Percentiles rank a stretch among this genome's conserved stretches.
Conservation (phyloP, 805 yeast genomes). For the Zygoascus flipseniorum region DNA sequence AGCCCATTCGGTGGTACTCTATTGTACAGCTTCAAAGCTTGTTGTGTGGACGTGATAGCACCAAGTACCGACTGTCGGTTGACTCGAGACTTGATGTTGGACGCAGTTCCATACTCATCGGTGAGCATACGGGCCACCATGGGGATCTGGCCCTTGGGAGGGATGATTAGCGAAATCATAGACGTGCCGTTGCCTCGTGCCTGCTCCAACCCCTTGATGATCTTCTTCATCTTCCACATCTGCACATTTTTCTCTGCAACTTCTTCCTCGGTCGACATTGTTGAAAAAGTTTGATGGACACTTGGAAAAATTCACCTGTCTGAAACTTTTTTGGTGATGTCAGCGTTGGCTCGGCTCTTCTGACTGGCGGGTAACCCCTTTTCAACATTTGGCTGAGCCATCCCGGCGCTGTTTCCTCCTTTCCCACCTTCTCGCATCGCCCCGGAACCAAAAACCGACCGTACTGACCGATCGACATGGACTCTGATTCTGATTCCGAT, state of each 20-base stretch:
- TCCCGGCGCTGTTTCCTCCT: not conserved
- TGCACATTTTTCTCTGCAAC: slow-evolving; percentile 79
- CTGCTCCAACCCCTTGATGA: slow-evolving; percentile 73
- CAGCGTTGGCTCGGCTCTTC: not conserved
- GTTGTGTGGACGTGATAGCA: slow-evolving; percentile 98
- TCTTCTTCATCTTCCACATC: slow-evolving; percentile 97
- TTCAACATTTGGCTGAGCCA: not conserved
- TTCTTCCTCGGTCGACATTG: slow-evolving; percentile 14
- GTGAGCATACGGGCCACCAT: slow-evolving; percentile 84
- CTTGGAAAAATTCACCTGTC: not conserved
- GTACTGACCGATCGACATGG: no score
- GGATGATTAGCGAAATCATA: slow-evolving; percentile 92
- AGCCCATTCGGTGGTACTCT: slow-evolving; percentile 91
- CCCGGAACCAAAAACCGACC: not conserved
- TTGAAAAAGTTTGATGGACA: not conserved
- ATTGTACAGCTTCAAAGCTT: slow-evolving; percentile 82
- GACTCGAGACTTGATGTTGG: slow-evolving; percentile 95
- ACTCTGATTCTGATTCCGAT: slow-evolving; percentile 28
- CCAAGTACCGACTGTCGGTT: slow-evolving; percentile 90
- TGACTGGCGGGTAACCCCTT: not conserved
- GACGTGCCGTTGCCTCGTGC: slow-evolving; percentile 99
- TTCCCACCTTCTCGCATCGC: not conserved
- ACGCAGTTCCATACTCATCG: slow-evolving; percentile 98
- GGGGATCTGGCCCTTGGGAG: slow-evolving; percentile 92
- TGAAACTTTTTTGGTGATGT: not conserved